A percentile compares a stretch with the other conserved stretches of the same genome.
phyloP scores from a whole-genome alignment of 192 early-diverging fungal species.

The Coemansia sp. region DNA sequence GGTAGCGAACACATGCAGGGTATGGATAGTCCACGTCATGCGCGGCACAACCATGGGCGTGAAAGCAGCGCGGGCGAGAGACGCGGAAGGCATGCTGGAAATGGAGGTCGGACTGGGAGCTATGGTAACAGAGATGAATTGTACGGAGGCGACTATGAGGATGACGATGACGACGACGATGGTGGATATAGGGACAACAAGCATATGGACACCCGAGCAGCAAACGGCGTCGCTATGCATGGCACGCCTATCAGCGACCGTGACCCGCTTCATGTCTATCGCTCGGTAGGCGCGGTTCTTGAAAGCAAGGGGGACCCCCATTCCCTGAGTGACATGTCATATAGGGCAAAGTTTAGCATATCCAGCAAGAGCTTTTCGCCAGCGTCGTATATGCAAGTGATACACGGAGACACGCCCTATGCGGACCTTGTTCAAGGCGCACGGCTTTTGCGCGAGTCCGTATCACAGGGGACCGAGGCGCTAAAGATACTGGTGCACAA shows the following conservation, averaged over 20 bases:
- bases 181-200: constrained; percentile 18
- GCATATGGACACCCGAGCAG: constrained; percentile 16
- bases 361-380: constrained; percentile 64
- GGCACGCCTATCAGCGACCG: constrained; percentile 45
- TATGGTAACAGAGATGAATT: constrained; percentile 9
- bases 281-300: constrained; percentile 38
- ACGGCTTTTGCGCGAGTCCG: constrained; percentile 65
- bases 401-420: constrained; percentile 85
- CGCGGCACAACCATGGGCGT: constrained; percentile 16
- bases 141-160: constrained; percentile 15
- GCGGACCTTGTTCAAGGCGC: constrained; percentile 77
- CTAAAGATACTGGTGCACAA: constrained; percentile 88
- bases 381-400: constrained; percentile 71
- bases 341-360: constrained; percentile 51
- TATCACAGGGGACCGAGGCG: constrained; percentile 81
- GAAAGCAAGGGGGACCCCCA: constrained; percentile 38
- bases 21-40: constrained; percentile 14
- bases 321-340: constrained; percentile 42
- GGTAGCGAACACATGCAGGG: constrained; percentile 10
- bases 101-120: constrained; percentile 6
- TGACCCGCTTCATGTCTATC: constrained; percentile 48
- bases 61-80: constrained; percentile 11
- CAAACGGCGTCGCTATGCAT: constrained; percentile 14
- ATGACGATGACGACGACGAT: constrained; percentile 23
- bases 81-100: constrained; percentile 11